Percentiles rank a stretch among this genome's conserved stretches.
phyloP scores from a whole-genome alignment of 257 asterid species.

The Gynochthodes officinalis region DNA sequence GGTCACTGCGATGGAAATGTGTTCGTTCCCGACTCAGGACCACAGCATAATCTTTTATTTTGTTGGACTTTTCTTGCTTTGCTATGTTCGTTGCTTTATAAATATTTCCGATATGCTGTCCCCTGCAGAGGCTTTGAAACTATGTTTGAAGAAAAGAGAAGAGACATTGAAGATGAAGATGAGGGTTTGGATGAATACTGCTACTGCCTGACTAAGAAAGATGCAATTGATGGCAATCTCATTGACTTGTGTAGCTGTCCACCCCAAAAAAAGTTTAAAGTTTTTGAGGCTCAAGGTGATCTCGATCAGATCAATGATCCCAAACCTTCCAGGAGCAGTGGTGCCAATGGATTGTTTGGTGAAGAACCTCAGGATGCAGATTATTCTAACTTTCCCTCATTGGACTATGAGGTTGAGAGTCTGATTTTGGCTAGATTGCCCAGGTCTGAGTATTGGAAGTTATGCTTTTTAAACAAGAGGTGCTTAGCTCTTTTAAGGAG shows the following conservation, averaged over 20 bases:
- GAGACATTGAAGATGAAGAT: conserved; percentile 27
- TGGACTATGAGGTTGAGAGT: conserved; percentile 58
- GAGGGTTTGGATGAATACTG: conserved; percentile 14
- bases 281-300: conserved; percentile 20
- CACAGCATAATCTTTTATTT: not conserved
- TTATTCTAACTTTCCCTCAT: conserved; percentile 44
- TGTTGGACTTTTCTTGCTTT: not conserved
- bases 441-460: conserved; percentile 57
- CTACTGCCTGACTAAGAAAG: conserved; percentile 20
- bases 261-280: conserved; percentile 26
- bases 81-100: not conserved
- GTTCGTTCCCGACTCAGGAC: not conserved
- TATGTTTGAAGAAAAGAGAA: conserved; percentile 29
- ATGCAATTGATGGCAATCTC: conserved; percentile 16
- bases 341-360: conserved; percentile 15
- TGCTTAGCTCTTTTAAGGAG: conserved; percentile 42
- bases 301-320: conserved; percentile 6
- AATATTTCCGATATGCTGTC: not conserved
- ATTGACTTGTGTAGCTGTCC: conserved; percentile 20
- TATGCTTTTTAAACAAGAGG: conserved; percentile 51
- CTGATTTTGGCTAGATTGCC: conserved; percentile 70
- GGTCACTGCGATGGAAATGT: not conserved
- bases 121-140: conserved; percentile 17
- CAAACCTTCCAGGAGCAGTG: conserved; percentile 1
- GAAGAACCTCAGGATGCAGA: conserved; percentile 87